Conservation (phyloP, 2,329 filamentous ascomycete species). For the Diaporthe velutina region DNA sequence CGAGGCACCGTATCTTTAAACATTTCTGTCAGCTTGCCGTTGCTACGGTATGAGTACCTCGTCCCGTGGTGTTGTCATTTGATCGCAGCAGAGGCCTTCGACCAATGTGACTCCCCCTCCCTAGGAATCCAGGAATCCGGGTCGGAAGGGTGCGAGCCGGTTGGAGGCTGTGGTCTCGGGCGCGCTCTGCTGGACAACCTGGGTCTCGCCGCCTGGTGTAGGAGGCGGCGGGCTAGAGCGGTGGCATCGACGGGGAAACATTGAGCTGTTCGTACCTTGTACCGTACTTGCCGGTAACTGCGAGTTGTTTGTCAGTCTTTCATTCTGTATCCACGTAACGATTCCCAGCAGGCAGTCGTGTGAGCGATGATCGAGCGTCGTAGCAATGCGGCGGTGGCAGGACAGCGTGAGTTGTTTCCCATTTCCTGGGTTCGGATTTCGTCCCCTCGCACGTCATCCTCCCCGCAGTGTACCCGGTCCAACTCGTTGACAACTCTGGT, state of each 20-base stretch:
- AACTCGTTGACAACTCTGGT: neutral
- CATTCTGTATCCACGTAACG: neutral
- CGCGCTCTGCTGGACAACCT: neutral
- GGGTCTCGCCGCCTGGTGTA: neutral
- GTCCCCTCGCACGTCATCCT: slow-evolving; percentile 22
- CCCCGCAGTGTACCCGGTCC: neutral
- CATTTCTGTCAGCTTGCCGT: slow-evolving; percentile 45
- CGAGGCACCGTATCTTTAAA: slow-evolving; percentile 91
- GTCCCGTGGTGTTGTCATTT: slow-evolving; percentile 4
- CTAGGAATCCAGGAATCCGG: too few relatives aligned
- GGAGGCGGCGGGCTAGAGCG: neutral
- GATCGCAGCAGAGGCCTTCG: slow-evolving; percentile 10
- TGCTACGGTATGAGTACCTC: neutral
- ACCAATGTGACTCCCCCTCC: neutral
- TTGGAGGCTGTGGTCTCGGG: neutral
- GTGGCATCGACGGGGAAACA: slow-evolving; percentile 40
- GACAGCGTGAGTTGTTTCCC: neutral
- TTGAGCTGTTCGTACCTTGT: slow-evolving; percentile 78
- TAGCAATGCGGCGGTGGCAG: slow-evolving; percentile 13
- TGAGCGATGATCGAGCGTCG: slow-evolving; percentile 15
- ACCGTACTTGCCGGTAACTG: slow-evolving; percentile 99
- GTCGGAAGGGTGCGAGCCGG: neutral
- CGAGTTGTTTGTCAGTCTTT: slow-evolving; percentile 60
- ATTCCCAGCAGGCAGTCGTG: neutral
- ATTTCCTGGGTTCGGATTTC: neutral